phyloP scores from a whole-genome alignment of 257 asterid species.

The Penstemon newberryi region DNA sequence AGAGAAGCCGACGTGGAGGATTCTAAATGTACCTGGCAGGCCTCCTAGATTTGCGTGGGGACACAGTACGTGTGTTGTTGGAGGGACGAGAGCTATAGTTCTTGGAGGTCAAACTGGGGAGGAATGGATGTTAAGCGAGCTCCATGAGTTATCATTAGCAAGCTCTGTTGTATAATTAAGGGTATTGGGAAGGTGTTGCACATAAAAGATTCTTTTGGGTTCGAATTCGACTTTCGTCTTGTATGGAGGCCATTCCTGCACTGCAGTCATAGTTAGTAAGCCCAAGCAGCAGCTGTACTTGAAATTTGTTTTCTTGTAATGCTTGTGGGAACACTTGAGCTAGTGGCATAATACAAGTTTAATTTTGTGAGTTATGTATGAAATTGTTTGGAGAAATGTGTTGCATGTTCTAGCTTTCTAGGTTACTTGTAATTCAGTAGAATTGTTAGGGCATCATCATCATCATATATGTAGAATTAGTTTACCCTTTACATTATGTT shows the following conservation, averaged over 20 bases:
- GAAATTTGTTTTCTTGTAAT: conserved; percentile 29
- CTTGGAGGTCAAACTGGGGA: conserved; percentile 96
- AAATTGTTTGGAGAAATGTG: conserved; percentile 31
- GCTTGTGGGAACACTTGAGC: conserved; percentile 31
- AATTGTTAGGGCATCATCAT: conserved; percentile 31
- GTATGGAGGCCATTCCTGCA: conserved; percentile 9
- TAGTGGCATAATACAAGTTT: conserved; percentile 32
- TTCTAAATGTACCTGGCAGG: conserved; percentile 75
- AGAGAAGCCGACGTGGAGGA: conserved; percentile 97
- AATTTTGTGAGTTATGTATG: conserved; percentile 45
- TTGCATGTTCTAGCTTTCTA: conserved; percentile 31
- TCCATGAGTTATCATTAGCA: conserved; percentile 80
- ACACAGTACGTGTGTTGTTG: conserved; percentile 85
- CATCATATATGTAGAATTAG: conserved; percentile 45
- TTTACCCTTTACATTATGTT: conserved; percentile 22
- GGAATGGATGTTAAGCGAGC: conserved; percentile 91
- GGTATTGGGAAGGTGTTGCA: conserved; percentile 24
- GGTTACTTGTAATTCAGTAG: conserved; percentile 46
- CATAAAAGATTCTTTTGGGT: conserved; percentile 25
- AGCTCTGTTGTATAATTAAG: conserved; percentile 45
- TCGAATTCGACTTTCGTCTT: conserved; percentile 15
- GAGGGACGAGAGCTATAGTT: conserved; percentile 89
- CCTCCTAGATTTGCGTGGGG: conserved; percentile 97
- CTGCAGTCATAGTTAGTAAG: conserved; percentile 19
- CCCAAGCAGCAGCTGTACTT: conserved; percentile 23